phyloP scores from a whole-genome alignment of 2,329 filamentous ascomycete genomes.

The Aspergillus versicolor region DNA sequence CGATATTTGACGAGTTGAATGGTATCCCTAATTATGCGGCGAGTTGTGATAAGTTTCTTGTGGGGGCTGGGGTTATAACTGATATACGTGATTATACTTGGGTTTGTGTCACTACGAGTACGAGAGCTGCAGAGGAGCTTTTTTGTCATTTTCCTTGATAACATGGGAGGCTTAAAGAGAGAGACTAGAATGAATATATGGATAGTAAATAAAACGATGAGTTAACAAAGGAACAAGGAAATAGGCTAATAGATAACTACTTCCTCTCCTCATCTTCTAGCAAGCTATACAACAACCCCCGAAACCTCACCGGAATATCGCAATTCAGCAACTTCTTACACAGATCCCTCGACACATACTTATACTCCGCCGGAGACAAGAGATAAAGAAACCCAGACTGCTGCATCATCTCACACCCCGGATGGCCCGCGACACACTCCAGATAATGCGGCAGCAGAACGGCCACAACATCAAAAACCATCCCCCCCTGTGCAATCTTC shows the following conservation, averaged over 20 bases:
- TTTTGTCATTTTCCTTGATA: no score
- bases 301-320: neutral
- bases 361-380: neutral
- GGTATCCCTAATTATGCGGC: no score
- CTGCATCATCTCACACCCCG: neutral
- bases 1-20: no score
- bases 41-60: no score
- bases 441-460: neutral
- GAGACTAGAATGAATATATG: no score
- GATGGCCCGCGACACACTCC: neutral
- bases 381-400: neutral
- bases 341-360: neutral
- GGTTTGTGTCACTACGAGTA: no score
- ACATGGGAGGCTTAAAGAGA: no score
- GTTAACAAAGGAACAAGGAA: no score
- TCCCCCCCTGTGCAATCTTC: neutral
- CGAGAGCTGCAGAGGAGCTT: no score
- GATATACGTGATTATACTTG: no score
- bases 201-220: no score
- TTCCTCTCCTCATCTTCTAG: neutral
- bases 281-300: neutral
- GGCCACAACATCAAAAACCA: neutral
- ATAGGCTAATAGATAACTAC: neutral
- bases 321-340: neutral
- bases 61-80: no score